Conservation (phyloP, 78 protist genomes). For the Tieghemostelium lacteum region DNA sequence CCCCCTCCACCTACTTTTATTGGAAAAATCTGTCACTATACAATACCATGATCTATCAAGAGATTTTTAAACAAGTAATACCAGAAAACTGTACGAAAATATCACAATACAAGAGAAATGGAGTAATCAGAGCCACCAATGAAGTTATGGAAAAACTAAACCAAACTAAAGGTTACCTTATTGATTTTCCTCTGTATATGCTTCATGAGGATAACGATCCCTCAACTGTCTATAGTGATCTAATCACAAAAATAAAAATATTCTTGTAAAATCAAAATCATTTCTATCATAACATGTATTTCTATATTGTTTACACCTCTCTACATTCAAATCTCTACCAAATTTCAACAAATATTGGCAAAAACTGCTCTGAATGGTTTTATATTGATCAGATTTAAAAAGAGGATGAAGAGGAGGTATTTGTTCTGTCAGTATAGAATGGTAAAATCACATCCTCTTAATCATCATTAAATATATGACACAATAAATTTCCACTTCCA, state of each 20-base stretch:
- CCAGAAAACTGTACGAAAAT: conserved; percentile 60
- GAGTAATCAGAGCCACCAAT: not conserved
- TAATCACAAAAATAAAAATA: conserved; percentile 53
- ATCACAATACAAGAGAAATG: conserved; percentile 26
- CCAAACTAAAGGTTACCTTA: conserved; percentile 30
- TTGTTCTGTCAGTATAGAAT: not conserved
- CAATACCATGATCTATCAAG: conserved; percentile 32
- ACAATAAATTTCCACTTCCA: too few species aligned
- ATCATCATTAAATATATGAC: too few species aligned
- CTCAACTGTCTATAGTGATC: conserved; percentile 39
- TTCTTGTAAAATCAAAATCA: conserved; percentile 1
- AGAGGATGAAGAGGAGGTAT: not conserved
- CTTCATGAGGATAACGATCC: conserved; percentile 51
- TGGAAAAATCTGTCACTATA: conserved; percentile 19
- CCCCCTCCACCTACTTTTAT: conserved; percentile 8
- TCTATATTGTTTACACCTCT: too few species aligned
- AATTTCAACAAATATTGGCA: too few species aligned
- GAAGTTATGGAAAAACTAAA: not conserved
- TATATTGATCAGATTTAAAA: too few species aligned
- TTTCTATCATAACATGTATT: not conserved
- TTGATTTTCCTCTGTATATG: conserved; percentile 49
- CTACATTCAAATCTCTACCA: too few species aligned
- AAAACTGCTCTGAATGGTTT: too few species aligned
- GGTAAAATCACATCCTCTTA: too few species aligned
- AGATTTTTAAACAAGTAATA: conserved; percentile 11